Evolutionary conservation across 2,329 filamentous ascomycete species (phyloP).

Genomic region (Akanthomyces dipterigenus): DNA sequence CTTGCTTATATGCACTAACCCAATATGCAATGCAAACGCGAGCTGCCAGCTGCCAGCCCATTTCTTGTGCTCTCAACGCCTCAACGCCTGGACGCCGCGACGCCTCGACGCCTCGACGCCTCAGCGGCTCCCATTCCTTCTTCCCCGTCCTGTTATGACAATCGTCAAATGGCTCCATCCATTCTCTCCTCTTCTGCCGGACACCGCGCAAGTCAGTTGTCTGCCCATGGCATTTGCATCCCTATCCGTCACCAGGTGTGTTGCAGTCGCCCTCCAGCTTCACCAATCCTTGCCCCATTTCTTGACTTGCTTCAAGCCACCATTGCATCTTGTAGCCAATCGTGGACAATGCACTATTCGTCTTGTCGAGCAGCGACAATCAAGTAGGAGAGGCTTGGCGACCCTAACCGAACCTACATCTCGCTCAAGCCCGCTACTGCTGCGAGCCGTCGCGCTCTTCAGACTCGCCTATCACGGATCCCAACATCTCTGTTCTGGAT

Average conservation of each 20-base stretch:
- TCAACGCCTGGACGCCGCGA: background rate
- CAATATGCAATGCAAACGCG: background rate
- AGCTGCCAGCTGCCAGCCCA: background rate
- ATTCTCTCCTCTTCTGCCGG: background rate
- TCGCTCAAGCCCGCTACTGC: background rate
- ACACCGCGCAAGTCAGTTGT: background rate
- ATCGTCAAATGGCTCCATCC: background rate
- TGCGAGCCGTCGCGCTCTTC: constrained; percentile 4
- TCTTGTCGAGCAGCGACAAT: background rate
- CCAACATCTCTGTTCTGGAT: background rate
- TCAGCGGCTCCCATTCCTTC: background rate
- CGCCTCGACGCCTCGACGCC: background rate
- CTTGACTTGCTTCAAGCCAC: constrained; percentile 3
- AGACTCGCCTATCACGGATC: background rate
- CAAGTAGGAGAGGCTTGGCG: background rate
- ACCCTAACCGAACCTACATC: background rate
- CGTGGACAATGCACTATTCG: background rate
- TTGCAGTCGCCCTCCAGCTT: constrained; percentile 4
- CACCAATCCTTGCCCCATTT: background rate
- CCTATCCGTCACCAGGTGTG: background rate
- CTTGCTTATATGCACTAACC: too few relatives aligned
- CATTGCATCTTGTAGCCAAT: background rate
- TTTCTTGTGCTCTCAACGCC: background rate
- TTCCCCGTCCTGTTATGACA: background rate
- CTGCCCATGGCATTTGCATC: background rate